Evolutionary conservation across 495 filamentous ascomycete species (phyloP).

Genomic region (Talaromyces borbonicus): DNA sequence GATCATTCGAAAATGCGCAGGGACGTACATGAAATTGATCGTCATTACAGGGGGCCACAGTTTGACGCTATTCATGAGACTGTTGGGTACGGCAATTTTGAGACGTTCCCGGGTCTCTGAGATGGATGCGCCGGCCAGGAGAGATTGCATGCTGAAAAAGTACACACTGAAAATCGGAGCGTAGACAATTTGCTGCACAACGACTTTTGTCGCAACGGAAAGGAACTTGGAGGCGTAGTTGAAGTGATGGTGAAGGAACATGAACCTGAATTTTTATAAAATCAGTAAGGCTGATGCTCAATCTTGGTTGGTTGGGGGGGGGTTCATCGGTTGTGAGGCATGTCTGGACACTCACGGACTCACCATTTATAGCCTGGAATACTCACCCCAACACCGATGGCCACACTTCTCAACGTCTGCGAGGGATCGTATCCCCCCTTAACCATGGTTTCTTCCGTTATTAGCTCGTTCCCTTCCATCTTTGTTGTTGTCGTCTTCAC

Average conservation of each 20-base stretch:
- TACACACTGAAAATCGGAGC: constrained; percentile 83
- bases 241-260: constrained; percentile 69
- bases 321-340: no score
- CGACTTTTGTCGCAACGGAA: constrained; percentile 64
- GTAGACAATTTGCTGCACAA: constrained; percentile 73
- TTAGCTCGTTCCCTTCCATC: constrained; percentile 4
- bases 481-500: background rate
- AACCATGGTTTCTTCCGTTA: constrained; percentile 13
- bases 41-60: constrained; percentile 86
- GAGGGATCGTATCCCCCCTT: constrained; percentile 54
- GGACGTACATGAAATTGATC: constrained; percentile 76
- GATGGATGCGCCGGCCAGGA: constrained; percentile 45
- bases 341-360: no score
- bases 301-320: constrained; percentile 1
- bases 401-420: constrained; percentile 59
- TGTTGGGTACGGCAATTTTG: constrained; percentile 63
- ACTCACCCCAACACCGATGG: constrained; percentile 59
- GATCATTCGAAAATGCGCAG: constrained; percentile 64
- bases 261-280: constrained; percentile 52
- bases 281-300: background rate
- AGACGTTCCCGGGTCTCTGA: constrained; percentile 59
- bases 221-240: constrained; percentile 65
- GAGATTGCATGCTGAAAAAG: constrained; percentile 82
- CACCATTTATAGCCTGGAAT: constrained; percentile 79
- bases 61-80: constrained; percentile 71